These are phyloP conservation scores for Paraphaeosphaeria sporulosa DNA, from an alignment of 2,329 filamentous ascomycete species.

Conservation along the genomic window DNA sequence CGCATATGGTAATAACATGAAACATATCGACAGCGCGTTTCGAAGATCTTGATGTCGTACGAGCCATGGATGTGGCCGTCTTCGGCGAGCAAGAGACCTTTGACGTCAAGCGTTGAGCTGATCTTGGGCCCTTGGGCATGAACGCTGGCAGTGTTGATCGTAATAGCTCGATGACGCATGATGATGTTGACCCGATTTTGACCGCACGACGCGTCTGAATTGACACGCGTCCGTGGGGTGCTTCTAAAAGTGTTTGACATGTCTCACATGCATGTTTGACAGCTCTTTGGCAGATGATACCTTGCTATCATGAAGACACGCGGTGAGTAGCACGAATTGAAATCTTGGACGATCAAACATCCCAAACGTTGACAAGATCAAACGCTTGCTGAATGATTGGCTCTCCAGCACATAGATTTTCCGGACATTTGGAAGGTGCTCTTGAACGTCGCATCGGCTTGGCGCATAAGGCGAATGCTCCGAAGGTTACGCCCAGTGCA, in stretches of 20 bases:
- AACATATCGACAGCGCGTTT: constrained; percentile 21
- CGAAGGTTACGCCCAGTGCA: background rate
- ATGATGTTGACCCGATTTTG: constrained; percentile 15
- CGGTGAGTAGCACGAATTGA: constrained; percentile 16
- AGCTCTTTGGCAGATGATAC: constrained; percentile 1
- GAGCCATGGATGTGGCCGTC: constrained; percentile 17
- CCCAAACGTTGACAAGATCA: background rate
- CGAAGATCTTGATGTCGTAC: constrained; percentile 23
- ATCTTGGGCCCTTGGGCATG: constrained; percentile 34
- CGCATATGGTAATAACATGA: constrained; percentile 16
- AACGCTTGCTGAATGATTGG: background rate
- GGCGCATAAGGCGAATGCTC: constrained; percentile 17
- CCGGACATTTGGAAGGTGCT: background rate
- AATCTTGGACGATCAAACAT: constrained; percentile 8
- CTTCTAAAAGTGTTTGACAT: constrained; percentile 11
- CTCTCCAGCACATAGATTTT: background rate
- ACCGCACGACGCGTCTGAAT: constrained; percentile 17
- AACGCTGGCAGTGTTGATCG: constrained; percentile 33
- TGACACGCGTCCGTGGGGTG: constrained; percentile 13
- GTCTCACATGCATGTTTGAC: constrained; percentile 5
- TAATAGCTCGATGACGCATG: constrained; percentile 27
- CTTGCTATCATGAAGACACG: background rate
- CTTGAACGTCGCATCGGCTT: constrained; percentile 8
- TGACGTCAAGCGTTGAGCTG: constrained; percentile 29
- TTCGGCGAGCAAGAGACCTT: constrained; percentile 26